Evolutionary conservation across 2,329 filamentous ascomycete genomes (phyloP), one percentile per base, ranked within the genome.

Genomic region (Aspergillus piperis): DNA sequence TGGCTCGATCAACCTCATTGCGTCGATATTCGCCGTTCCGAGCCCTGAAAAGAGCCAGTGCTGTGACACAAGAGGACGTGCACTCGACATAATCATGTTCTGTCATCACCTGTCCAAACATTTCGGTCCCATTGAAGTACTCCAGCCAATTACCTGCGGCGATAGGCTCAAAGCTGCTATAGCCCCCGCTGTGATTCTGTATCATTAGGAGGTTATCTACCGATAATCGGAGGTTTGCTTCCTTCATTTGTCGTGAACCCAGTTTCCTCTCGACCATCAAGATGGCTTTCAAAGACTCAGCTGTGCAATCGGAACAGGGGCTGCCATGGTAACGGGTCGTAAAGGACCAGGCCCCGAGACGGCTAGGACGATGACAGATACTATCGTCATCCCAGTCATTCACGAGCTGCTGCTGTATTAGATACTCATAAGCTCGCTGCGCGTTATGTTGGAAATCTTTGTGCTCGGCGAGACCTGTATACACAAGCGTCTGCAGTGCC

Each of bases 41-140:
- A 5, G 19, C 25, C 8, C 23, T 23, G 13, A 59, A 64, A 1
- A 62, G 23, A 1, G 36, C 39, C 47, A 64, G 13, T 0, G 57
- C 57, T 0, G 51, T 58, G 10, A 62, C 30, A 1, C 54, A 54
- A 1, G 62, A 58, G 1, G 50, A 53, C 2, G 62, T 64, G 11
- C 59, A 64, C 17, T 64, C 62, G 0, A 42, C 41, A 25, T 60
- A 64, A 7, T 57, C 50, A 15, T 64, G 58, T 39, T 62, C 62
- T 4, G 58, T 42, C 62, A 64, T 62, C 4, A 60, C 53, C 3
- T 51, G 60, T 1, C 54, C 62, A 19, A 62, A 64, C 1, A 64
- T 32, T n/a, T 64, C 59, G 1, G 62, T 53, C 2, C 52, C 57
- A 17, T 64, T 64, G 25, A 64, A 21, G 3, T 50, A 27, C 19